Conservation (phyloP, 2,329 filamentous ascomycete species). For the Lasiodiplodia citricola region DNA sequence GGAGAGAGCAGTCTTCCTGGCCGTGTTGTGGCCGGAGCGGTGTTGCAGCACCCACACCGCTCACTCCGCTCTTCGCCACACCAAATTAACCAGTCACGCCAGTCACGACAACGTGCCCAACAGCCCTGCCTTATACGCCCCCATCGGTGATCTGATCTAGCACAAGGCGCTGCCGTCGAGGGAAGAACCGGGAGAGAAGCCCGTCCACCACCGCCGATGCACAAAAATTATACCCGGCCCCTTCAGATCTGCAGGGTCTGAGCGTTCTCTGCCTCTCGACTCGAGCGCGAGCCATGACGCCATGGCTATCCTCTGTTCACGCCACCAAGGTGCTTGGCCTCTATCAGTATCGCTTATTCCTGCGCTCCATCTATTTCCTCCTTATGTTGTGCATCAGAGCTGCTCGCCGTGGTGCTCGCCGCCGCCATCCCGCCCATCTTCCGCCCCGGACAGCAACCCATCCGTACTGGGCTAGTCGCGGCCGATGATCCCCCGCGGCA, state of each 20-base stretch:
- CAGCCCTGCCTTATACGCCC: not conserved
- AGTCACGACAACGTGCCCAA: not conserved
- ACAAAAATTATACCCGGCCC: not conserved
- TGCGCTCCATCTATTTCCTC: not conserved
- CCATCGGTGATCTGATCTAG: not conserved
- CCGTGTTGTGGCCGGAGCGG: slow-evolving; percentile 1
- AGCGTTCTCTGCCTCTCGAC: not conserved
- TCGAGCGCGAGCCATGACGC: not conserved
- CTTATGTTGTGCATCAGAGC: too few species aligned
- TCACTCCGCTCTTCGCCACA: slow-evolving; percentile 15
- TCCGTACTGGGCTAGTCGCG: not conserved
- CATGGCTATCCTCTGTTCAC: slow-evolving; percentile 1
- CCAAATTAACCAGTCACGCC: slow-evolving; percentile 18
- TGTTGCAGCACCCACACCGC: slow-evolving; percentile 13
- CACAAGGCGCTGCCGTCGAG: not conserved
- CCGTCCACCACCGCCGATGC: not conserved
- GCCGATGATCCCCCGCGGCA: slow-evolving; percentile 38
- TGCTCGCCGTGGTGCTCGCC: not conserved
- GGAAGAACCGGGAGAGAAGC: not conserved
- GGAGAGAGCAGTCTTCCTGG: not conserved
- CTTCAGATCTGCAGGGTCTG: slow-evolving; percentile 12
- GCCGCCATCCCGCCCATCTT: not conserved
- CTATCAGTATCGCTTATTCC: not conserved
- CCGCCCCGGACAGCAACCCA: not conserved
- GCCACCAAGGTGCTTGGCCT: slow-evolving; percentile 1